phyloP scores from a whole-genome alignment of 176 grass and related monocot genomes.

The Carex scoparia region DNA sequence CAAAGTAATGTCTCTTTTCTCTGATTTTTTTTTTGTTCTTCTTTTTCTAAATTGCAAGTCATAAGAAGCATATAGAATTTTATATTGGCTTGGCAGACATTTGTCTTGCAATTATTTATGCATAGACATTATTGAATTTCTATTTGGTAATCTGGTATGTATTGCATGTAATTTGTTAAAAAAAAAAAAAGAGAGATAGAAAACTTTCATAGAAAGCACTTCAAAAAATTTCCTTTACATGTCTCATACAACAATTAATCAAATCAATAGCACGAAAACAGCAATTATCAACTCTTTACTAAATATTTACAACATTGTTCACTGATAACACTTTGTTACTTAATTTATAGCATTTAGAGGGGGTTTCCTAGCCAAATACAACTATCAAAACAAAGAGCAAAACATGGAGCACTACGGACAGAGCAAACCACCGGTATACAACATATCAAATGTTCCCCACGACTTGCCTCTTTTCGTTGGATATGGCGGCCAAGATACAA shows the following conservation, averaged over 20 bases:
- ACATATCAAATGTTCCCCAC: slow-evolving; percentile 43
- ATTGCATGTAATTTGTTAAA: not conserved
- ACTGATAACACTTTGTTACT: not conserved
- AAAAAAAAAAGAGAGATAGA: not conserved
- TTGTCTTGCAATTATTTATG: not conserved
- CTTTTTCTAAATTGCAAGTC: not conserved
- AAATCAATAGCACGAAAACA: not conserved
- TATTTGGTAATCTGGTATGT: not conserved
- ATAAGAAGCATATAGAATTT: not conserved
- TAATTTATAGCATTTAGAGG: slow-evolving; percentile 45
- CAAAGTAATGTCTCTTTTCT: slow-evolving; percentile 41
- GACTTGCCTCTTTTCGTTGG: slow-evolving; percentile 56
- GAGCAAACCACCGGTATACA: slow-evolving; percentile 44
- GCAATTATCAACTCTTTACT: not conserved
- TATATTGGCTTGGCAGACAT: not conserved
- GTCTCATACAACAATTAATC: not conserved
- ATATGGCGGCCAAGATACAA: slow-evolving; percentile 58
- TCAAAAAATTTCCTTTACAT: not conserved
- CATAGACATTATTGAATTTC: not conserved
- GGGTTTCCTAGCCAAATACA: slow-evolving; percentile 49
- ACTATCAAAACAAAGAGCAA: slow-evolving; percentile 32
- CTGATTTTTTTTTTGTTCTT: not conserved
- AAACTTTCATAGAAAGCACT: not conserved
- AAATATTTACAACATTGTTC: not conserved
- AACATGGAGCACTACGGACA: slow-evolving; percentile 52